Conservation (phyloP, 225 moss, liverwort and hornwort species). For the Physcomitrellopsis africana region DNA sequence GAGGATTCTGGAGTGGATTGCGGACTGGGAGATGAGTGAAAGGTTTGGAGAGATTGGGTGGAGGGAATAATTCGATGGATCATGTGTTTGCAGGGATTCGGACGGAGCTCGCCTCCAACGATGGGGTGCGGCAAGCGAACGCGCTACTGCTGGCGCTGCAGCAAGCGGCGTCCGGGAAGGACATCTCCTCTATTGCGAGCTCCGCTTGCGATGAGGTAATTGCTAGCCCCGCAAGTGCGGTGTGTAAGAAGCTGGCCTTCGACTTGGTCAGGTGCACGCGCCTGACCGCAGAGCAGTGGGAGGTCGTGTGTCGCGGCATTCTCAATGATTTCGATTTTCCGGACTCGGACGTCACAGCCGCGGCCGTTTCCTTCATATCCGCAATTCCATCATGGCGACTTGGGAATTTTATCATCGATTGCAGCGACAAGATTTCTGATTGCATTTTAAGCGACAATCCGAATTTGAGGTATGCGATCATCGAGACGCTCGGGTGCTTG, state of each 20-base stretch:
- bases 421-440: slow-evolving; percentile 81
- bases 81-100: slow-evolving; percentile 78
- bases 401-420: slow-evolving; percentile 80
- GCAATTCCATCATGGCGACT: slow-evolving; percentile 95
- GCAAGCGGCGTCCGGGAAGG: slow-evolving; percentile 86
- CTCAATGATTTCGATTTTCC: slow-evolving; percentile 92
- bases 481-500: slow-evolving; percentile 90
- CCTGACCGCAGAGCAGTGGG: slow-evolving; percentile 92
- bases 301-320: slow-evolving; percentile 92
- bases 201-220: slow-evolving; percentile 97
- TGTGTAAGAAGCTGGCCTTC: slow-evolving; percentile 98
- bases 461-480: slow-evolving; percentile 84
- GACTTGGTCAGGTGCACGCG: slow-evolving; percentile 84
- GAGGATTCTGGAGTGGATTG: neutral
- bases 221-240: slow-evolving; percentile 94
- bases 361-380: slow-evolving; percentile 88
- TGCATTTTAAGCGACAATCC: slow-evolving; percentile 82
- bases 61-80: slow-evolving; percentile 58
- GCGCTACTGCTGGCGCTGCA: slow-evolving; percentile 86
- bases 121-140: slow-evolving; percentile 90
- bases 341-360: slow-evolving; percentile 91
- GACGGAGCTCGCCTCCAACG: slow-evolving; percentile 82
- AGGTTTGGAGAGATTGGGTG: neutral
- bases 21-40: slow-evolving; percentile 30
- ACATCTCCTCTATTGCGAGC: slow-evolving; percentile 81